Evolutionary conservation across 768 basidiomycete species (phyloP).

Genomic region (Hypholoma fasciculare): DNA sequence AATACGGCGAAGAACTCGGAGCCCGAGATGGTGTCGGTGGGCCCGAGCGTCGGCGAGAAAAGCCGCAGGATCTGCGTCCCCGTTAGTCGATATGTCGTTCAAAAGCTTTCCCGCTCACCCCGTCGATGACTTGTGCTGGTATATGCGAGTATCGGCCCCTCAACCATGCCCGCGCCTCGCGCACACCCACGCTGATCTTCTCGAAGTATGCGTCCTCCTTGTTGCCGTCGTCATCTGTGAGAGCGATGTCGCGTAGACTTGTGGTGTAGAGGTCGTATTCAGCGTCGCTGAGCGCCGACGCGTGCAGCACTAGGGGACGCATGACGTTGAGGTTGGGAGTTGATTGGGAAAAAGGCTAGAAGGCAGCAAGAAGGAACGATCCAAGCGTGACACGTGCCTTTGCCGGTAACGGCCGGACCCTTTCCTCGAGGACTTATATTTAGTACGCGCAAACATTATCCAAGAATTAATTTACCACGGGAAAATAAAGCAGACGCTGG

Average conservation of each 20-base stretch:
- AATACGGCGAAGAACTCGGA: constrained; percentile 80
- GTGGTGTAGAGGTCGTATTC: constrained; percentile 72
- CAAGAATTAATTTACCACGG: no score
- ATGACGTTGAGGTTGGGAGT: constrained; percentile 22
- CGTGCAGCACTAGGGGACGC: constrained; percentile 68
- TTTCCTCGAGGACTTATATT: no score
- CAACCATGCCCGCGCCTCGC: constrained; percentile 77
- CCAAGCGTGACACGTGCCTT: no score
- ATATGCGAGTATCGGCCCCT: constrained; percentile 66
- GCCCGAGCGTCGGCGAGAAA: constrained; percentile 57
- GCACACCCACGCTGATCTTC: constrained; percentile 49
- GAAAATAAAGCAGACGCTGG: no score
- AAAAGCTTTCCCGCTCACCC: constrained; percentile 36
- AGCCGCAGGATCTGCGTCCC: constrained; percentile 59
- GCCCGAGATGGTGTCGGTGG: constrained; percentile 55
- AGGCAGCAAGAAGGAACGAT: no score
- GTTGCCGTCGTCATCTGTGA: constrained; percentile 28
- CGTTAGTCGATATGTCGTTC: not conserved
- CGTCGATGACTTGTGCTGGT: constrained; percentile 53
- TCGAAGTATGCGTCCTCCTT: constrained; percentile 56
- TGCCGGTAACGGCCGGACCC: no score
- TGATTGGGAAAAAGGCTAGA: no score
- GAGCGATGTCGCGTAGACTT: constrained; percentile 53
- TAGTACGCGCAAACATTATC: no score
- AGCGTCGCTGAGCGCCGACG: constrained; percentile 72